phyloP scores from a whole-genome alignment of 169 alveolate species.

The Pseudocohnilembus persalinus region DNA sequence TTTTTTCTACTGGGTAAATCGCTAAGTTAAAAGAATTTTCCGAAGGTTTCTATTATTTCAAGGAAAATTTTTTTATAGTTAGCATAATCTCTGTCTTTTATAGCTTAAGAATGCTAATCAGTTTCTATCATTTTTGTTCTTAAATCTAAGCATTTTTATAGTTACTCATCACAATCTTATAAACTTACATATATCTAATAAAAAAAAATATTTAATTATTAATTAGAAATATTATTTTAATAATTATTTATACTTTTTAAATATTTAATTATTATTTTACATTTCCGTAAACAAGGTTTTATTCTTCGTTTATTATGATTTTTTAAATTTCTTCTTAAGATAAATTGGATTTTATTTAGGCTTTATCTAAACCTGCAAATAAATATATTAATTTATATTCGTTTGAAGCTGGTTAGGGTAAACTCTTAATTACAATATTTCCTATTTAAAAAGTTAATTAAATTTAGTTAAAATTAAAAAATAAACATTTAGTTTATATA shows the following conservation, averaged over 20 bases:
- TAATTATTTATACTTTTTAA: neutral
- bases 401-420: neutral
- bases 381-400: slow-evolving; percentile 18
- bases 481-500: neutral
- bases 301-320: slow-evolving; percentile 9
- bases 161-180: neutral
- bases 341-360: neutral
- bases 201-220: no score
- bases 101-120: slow-evolving; percentile 28
- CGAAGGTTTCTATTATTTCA: slow-evolving; percentile 32
- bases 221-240: neutral
- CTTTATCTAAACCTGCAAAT: slow-evolving; percentile 6
- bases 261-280: neutral
- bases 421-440: slow-evolving; percentile 6
- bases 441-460: neutral
- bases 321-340: neutral
- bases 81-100: slow-evolving; percentile 43
- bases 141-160: slow-evolving; percentile 28
- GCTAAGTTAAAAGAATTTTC: slow-evolving; percentile 25
- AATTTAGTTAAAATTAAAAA: neutral
- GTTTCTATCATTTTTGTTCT: slow-evolving; percentile 36
- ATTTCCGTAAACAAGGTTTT: slow-evolving; percentile 8
- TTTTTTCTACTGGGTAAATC: neutral
- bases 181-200: slow-evolving; percentile 14
- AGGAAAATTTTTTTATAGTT: slow-evolving; percentile 22